Base-by-base conservation (phyloP, 371 early-diverging fungal species). In the Circinella umbellata region DNA sequence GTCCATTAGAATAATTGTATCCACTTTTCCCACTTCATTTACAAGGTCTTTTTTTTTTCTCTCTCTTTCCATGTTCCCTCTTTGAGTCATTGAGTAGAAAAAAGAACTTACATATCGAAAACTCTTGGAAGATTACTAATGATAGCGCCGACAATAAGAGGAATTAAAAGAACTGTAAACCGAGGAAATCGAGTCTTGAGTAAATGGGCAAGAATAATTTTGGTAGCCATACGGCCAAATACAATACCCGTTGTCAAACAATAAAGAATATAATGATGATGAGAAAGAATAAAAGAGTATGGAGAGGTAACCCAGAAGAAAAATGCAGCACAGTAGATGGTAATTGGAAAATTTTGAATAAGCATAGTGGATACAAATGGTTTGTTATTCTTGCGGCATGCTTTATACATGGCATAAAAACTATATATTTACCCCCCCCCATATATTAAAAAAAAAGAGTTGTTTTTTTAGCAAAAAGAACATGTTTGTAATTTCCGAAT, bases 161-260 rank as follows among this genome's bases (percentile, higher is more conserved):
- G 96, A 4, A 91, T 69, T 67, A 93, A 73, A 62, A 95, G 82
- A 18, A 90, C 88, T 35, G 94, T 93, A 76, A 88, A 94, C 66
- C 83, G 82, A 42, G 95, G 96, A 76, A 91, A 96, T 18, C 81
- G 80, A 68, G 84, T 85, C 76, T 93, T 92, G 37, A 94, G 93
- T 37, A 96, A 85, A 68, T 96, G 95, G 13, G 94, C 93, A 71
- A 95, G 75, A 63, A 96, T 95, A 69, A 96, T 94, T 73, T 93
- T 92, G 73, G 95, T 92, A 49, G 94, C 93, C 75, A 95, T 93
- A 53, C 95, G 88, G 35, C 95, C 96, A 88, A 96, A 95, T 3
- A 90, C 93, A 68, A 94, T 84, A 38, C 95, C 94, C 17, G 86
- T 86, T 4, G 93, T 89, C 27, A 92, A 66, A 34, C 89, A 80